A percentile compares a stretch with the other conserved stretches of the same genome.
phyloP scores from a whole-genome alignment of 2,329 filamentous ascomycete genomes.

The Aspergillus tamarii region DNA sequence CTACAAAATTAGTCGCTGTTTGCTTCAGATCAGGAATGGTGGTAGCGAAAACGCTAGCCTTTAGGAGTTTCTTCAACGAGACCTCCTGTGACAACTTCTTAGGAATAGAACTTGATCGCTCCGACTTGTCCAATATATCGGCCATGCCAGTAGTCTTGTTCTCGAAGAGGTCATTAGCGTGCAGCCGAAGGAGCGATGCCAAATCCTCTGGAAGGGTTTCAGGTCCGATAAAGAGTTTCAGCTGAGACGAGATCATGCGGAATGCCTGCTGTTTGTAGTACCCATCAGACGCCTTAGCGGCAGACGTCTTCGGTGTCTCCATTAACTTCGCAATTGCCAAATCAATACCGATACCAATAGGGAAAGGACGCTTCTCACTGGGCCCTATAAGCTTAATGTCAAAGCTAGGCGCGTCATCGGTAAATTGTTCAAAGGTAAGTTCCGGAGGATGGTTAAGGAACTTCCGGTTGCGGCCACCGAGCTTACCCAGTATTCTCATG shows the following conservation, averaged over 20 bases:
- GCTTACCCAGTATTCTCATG: slow-evolving; percentile 93
- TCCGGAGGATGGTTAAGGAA: slow-evolving; percentile 88
- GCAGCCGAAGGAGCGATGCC: slow-evolving; percentile 78
- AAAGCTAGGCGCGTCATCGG: slow-evolving; percentile 85
- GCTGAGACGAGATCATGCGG: slow-evolving; percentile 80
- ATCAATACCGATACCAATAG: slow-evolving; percentile 82
- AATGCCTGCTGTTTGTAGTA: slow-evolving; percentile 96
- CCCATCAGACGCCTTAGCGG: slow-evolving; percentile 66
- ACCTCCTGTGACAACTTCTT: slow-evolving; percentile 87
- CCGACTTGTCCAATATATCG: slow-evolving; percentile 70
- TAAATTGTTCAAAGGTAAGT: slow-evolving; percentile 80
- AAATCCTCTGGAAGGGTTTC: slow-evolving; percentile 91
- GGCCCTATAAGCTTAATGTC: slow-evolving; percentile 89
- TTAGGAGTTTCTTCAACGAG: slow-evolving; percentile 81
- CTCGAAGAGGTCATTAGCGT: slow-evolving; percentile 81
- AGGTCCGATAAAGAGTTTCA: slow-evolving; percentile 86
- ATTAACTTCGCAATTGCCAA: slow-evolving; percentile 85
- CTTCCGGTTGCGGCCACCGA: slow-evolving; percentile 92
- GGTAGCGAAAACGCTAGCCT: slow-evolving; percentile 82
- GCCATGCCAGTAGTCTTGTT: slow-evolving; percentile 73
- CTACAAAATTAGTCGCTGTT: slow-evolving; percentile 74
- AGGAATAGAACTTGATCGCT: slow-evolving; percentile 77
- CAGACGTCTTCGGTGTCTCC: slow-evolving; percentile 69
- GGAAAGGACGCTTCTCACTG: slow-evolving; percentile 85
- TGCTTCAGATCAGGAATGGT: slow-evolving; percentile 79